Conservation (phyloP, 176 grass and related monocot species). For the Oropetium thomaeum region DNA sequence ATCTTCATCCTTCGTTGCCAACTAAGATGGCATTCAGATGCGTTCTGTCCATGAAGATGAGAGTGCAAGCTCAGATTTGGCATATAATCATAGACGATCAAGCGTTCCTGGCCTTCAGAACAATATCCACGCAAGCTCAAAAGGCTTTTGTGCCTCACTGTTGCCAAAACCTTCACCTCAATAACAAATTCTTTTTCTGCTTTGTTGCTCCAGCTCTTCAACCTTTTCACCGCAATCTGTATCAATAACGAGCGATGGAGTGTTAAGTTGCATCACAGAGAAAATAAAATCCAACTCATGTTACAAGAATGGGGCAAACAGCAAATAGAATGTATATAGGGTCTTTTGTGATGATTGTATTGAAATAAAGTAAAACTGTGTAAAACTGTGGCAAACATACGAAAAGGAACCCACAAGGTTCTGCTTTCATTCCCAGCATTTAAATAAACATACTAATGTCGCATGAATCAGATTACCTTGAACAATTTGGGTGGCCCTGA, state of each 20-base stretch:
- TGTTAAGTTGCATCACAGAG: neutral
- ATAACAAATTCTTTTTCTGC: constrained; percentile 79
- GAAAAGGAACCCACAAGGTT: neutral
- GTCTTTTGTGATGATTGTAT: neutral
- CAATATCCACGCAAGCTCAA: constrained; percentile 86
- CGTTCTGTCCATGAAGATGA: constrained; percentile 82
- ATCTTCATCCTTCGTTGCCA: constrained; percentile 82
- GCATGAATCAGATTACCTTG: neutral
- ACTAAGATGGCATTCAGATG: constrained; percentile 63
- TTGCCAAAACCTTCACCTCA: constrained; percentile 72
- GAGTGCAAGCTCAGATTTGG: constrained; percentile 75
- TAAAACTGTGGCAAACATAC: neutral
- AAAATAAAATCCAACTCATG: constrained; percentile 1
- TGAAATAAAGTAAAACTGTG: neutral
- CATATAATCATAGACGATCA: constrained; percentile 90
- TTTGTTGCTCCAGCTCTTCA: constrained; percentile 94
- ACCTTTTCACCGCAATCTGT: constrained; percentile 84
- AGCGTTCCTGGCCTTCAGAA: constrained; percentile 77
- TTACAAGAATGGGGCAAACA: neutral
- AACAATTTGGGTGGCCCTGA: neutral
- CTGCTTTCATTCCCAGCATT: neutral
- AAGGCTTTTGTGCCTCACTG: constrained; percentile 72
- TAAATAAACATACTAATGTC: neutral
- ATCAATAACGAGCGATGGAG: neutral
- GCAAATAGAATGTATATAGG: neutral